phyloP scores from a whole-genome alignment of 164 flowering plant genomes.

The Tetrastigma voinierianum region DNA sequence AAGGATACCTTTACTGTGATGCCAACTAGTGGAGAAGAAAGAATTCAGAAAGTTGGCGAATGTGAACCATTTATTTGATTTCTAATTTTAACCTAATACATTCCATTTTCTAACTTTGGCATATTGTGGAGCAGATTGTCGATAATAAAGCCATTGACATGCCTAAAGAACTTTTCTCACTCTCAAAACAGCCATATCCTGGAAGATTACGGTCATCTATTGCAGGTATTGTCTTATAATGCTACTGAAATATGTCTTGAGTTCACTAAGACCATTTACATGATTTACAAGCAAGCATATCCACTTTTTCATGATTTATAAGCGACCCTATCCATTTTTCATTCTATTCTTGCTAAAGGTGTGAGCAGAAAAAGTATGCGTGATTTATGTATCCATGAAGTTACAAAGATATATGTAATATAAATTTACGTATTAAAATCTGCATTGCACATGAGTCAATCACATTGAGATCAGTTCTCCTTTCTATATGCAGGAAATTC shows the following conservation, averaged over 20 bases:
- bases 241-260: not conserved
- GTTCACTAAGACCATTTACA: too few species aligned
- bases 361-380: not conserved
- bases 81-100: not conserved
- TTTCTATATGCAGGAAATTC: constrained; percentile 1
- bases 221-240: constrained; percentile 11
- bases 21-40: constrained; percentile 4
- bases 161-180: constrained; percentile 10
- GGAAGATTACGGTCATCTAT: constrained; percentile 13
- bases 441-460: not conserved
- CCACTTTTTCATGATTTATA: too few species aligned
- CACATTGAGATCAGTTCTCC: not conserved
- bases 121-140: constrained; percentile 20
- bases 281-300: too few species aligned
- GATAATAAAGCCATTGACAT: constrained; percentile 5
- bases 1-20: not conserved
- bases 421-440: not conserved
- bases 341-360: not conserved
- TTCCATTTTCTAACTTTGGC: too few species aligned
- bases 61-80: not conserved
- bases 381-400: too few species aligned
- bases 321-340: too few species aligned
- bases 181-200: constrained; percentile 16
- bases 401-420: not conserved
- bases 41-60: not conserved